Evolutionary conservation across 768 basidiomycete genomes (phyloP), one percentile per base, ranked within the genome.

Genomic region (Botryobasidium botryosum): DNA sequence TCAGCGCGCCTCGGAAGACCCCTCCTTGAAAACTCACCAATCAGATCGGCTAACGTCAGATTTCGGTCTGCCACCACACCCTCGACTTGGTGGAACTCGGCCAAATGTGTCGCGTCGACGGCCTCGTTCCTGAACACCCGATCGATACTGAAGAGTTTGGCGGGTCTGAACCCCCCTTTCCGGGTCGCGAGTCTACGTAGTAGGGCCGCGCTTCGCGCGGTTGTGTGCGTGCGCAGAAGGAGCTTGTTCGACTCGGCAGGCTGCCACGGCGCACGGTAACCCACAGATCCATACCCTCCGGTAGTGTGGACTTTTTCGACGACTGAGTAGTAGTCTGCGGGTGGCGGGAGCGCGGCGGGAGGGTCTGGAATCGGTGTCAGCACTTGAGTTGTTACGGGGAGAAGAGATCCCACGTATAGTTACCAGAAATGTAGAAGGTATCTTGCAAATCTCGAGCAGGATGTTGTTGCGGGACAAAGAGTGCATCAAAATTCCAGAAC

Each of bases 71-170:
- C 94, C 23, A 99, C 88, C 37, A 99, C 94, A 41, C 94, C 94
- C 61, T 99, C 94, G n/a, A 99, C 94, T 63, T 99, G 94, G 59
- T 97, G 92, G 69, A 99, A 99, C 62, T 99, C 94, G 3, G 94
- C 94, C 51, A 99, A 57, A 68, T 99, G 94, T 15, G 94, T 99
- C 36, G 90, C 90, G 61, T 99, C 94, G 72, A 86, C 85, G 0
- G 94, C 86, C 62, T 99, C 94, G 55, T 99, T 99, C 59, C 94
- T 71, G 78, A 97, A 99, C 18, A 99, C 94, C 36, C 94, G 71
- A 61, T 99, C 94, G 52, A 99, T 96, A 53, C 84, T 88, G 73
- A 96, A 99, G 51, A 94, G 58, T 56, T 96, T 94, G 29, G 85
- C 85, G 5, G 90, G 85, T 47, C 77, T 68, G 70, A 94, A 94